Conservation (phyloP, 1,139 yeast species). For the Pichia sp. region DNA sequence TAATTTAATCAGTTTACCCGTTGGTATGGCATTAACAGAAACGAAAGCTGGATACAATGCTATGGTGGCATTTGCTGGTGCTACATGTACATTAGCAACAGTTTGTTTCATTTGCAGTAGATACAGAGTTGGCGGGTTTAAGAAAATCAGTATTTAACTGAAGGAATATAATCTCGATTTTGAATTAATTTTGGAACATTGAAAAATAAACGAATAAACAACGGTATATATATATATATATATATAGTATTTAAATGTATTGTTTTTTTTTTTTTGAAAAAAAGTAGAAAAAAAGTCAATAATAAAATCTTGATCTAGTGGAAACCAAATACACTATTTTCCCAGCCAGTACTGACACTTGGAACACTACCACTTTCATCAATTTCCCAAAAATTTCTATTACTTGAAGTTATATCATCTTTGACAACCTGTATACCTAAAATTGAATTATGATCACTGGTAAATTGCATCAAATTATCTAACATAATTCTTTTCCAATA, state of each 20-base stretch:
- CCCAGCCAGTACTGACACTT: conserved; percentile 24
- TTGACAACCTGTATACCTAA: neutral
- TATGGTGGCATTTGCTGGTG: conserved; percentile 35
- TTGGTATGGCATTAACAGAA: conserved; percentile 41
- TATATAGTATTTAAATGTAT: too few relatives aligned
- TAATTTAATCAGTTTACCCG: conserved; percentile 42
- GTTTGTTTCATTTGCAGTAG: conserved; percentile 23
- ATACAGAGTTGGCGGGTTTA: conserved; percentile 21
- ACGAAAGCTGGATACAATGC: conserved; percentile 30
- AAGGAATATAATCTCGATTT: too few relatives aligned
- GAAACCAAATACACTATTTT: neutral
- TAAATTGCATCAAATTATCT: conserved; percentile 19
- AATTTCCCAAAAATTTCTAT: conserved; percentile 23
- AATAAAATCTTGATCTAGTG: conserved; percentile 11
- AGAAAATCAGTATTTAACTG: conserved; percentile 1
- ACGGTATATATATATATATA: too few relatives aligned
- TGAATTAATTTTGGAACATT: too few relatives aligned
- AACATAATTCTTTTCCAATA: conserved; percentile 25
- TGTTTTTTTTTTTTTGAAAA: neutral
- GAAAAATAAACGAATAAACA: too few relatives aligned
- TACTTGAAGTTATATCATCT: neutral
- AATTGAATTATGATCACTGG: conserved; percentile 2
- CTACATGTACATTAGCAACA: conserved; percentile 30
- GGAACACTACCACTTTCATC: conserved; percentile 22
- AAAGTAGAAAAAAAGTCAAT: neutral